Evolutionary conservation across 345 rosid genomes (phyloP).

Genomic region (Acer negundo): DNA sequence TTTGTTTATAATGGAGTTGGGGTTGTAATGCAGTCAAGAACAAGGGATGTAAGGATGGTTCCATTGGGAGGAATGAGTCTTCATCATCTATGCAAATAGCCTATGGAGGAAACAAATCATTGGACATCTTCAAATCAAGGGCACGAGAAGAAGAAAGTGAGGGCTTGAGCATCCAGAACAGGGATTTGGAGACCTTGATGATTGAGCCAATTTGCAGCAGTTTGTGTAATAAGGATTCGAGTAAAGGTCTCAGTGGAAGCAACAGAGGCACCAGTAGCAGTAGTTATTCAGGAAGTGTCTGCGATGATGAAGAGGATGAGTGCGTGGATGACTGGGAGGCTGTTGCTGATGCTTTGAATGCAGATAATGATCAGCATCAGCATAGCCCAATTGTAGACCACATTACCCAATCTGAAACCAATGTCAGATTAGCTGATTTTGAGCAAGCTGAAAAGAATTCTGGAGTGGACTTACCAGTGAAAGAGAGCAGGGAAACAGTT

Average conservation of each 20-base stretch:
- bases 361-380: constrained; percentile 18
- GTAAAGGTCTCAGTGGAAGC: constrained; percentile 18
- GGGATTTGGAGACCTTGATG: constrained; percentile 15
- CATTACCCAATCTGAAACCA: constrained; percentile 15
- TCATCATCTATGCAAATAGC: constrained; percentile 2
- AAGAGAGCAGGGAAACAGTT: background rate
- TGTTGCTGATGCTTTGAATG: constrained; percentile 37
- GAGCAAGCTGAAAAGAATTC: constrained; percentile 4
- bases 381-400: background rate
- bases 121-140: constrained; percentile 13
- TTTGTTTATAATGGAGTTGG: constrained; percentile 16
- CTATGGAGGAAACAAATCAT: background rate
- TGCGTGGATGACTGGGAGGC: constrained; percentile 42
- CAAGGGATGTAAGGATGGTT: constrained; percentile 21
- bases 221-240: constrained; percentile 30
- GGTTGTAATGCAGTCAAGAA: constrained; percentile 29
- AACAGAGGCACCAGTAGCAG: constrained; percentile 24
- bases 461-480: background rate
- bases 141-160: constrained; percentile 19
- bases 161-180: constrained; percentile 22
- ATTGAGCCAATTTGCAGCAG: constrained; percentile 28
- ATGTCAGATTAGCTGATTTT: background rate
- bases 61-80: constrained; percentile 15
- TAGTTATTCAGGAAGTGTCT: constrained; percentile 27
- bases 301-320: constrained; percentile 43